Base-by-base conservation (phyloP, 108 stramenopile species). In the Skeletonema costatum region DNA sequence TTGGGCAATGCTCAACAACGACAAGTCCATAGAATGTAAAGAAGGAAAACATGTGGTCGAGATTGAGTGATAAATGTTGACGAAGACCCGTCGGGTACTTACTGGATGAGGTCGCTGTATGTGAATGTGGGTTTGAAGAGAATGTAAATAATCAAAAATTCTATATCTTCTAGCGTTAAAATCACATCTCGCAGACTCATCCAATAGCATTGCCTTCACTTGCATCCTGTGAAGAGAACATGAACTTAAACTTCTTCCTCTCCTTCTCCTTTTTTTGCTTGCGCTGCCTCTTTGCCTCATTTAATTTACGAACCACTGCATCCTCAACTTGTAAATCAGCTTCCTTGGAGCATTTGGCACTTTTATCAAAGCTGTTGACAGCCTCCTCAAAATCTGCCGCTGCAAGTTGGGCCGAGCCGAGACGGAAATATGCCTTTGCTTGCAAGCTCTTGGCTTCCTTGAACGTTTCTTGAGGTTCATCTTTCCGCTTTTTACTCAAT, bases 371-470 rank as follows among this genome's bases (percentile, higher is more conserved):
- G 14, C 71, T 76, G 12, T 82, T 62, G 19, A 90, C 68, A 12
- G 93, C 90, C 6, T 86, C 83, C 9, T 68, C 68, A 48, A 66
- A 92, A 10, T 92, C 86, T 11, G 81, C 73, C 50, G 80, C 38
- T 14, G 68, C 82, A 59, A 80, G 69, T 58, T 90, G 84, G 0
- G 88, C 93, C 12, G 87, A 87, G 36, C 93, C 93, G 9, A 91
- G 71, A 30, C 93, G 88, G 74, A 95, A 95, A 78, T 76, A 91
- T 19, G 90, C 91, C 62, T 95, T 95, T 11, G 93, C 85, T 80
- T 90, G 78, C 50, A 95, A 56, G 29, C 60, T 63, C 64, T 82
- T 88, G 1, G 91, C 87, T 56, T 89, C 86, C 7, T 50, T 31
- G 35, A 79, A 91, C 0, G 89, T 87, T 32, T 66, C 59, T 10